Base-by-base conservation (phyloP, 2,329 filamentous ascomycete species). In the Microsporum canis region DNA sequence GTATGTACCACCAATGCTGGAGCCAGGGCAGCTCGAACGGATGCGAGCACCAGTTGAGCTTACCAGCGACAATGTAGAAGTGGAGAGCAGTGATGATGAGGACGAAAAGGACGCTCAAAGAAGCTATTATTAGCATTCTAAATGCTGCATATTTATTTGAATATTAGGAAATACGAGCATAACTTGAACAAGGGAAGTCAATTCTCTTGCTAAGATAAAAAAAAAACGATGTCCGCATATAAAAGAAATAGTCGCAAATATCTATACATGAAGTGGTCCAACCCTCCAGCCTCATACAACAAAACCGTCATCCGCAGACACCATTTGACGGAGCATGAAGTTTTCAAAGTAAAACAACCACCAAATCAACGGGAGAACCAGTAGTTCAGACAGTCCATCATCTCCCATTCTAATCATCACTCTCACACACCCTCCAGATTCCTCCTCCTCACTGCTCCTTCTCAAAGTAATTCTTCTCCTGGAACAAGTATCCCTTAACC, bases 1-100 rank as follows among this genome's bases (percentile, higher is more conserved):
- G 0, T 96, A 85, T 67, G 77, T 81, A 5, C 82, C 84, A 0
- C 87, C 88, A 0, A 71, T 75, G 1, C 75, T 96, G 8, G 87
- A 88, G 49, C 77, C 80, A 8, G 81, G 85, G 33, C 77, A 82
- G 0, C 75, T 97, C 8, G 82, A 57, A 1, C 58, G 60, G 12
- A 59, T 65, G 60, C 61, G 64, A 17, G 63, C 56, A 6, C 63
- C 64, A 1, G 53, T 59, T 10, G 61, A 64, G 6, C 60, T 47
- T n/a, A 23, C 41, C 2, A 63, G 62, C 14, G 6, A 14, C 31
- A 17, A 27, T 17, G 3, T 23, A 8, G 53, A 23, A 14, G 57
- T 61, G 34, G 62, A 47, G 31, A 66, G 63, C 27, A 63, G 57
- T 12, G 57, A 47, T 12, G 57, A 45, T 8, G 55, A 57, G n/a